phyloP scores from a whole-genome alignment of 176 grass and related monocot genomes.

The Pontederia paniculata region DNA sequence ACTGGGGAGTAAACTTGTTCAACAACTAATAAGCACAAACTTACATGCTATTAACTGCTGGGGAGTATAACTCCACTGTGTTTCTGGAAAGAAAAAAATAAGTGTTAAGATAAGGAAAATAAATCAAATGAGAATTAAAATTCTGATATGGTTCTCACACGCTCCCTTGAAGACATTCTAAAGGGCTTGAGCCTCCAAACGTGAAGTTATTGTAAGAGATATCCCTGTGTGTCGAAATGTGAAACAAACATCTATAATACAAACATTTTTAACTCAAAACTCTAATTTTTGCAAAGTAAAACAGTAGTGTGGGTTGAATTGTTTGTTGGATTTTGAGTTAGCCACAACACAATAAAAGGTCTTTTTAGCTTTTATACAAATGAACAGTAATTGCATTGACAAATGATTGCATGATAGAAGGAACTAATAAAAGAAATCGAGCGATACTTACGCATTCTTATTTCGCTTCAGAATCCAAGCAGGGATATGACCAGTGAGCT shows the following conservation, averaged over 20 bases:
- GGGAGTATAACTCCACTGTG: constrained; percentile 67
- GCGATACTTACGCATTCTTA: constrained; percentile 54
- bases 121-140: constrained; percentile 13
- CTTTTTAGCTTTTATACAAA: too few species aligned
- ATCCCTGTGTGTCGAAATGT: constrained; percentile 48
- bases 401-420: too few species aligned
- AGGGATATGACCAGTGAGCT: constrained; percentile 67
- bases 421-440: too few species aligned
- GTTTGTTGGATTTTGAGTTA: too few species aligned
- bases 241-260: not conserved
- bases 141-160: constrained; percentile 43
- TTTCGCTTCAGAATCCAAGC: constrained; percentile 52
- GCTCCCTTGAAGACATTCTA: constrained; percentile 53
- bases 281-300: not conserved
- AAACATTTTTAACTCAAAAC: not conserved
- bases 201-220: constrained; percentile 81
- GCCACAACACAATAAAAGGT: too few species aligned
- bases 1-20: not conserved
- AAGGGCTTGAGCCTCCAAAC: constrained; percentile 39
- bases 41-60: constrained; percentile 41
- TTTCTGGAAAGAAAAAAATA: constrained; percentile 46
- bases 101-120: constrained; percentile 14
- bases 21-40: constrained; percentile 18
- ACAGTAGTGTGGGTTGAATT: too few species aligned
- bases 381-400: too few species aligned